Evolutionary conservation across 2,329 filamentous ascomycete genomes (phyloP).

Genomic region (Byssochlamys sp.): DNA sequence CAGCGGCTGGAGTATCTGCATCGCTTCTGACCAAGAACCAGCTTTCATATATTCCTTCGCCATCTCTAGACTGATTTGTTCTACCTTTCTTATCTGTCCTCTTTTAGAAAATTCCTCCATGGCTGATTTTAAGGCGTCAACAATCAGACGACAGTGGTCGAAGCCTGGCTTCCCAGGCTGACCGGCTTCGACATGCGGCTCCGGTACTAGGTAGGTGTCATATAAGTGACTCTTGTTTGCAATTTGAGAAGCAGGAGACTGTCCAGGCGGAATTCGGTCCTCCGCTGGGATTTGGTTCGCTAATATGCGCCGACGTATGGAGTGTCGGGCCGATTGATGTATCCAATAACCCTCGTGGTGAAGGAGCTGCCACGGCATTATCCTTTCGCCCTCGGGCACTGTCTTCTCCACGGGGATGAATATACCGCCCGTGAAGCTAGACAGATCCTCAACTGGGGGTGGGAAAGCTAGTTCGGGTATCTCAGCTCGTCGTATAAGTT

Average conservation of each 20-base stretch:
- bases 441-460: constrained; percentile 16
- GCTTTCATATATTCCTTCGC: constrained; percentile 45
- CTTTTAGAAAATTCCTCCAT: constrained; percentile 43
- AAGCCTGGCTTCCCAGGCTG: constrained; percentile 35
- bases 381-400: constrained; percentile 38
- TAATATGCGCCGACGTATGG: constrained; percentile 40
- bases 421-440: constrained; percentile 22
- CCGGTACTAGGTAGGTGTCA: constrained; percentile 52
- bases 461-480: constrained; percentile 36
- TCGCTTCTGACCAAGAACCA: constrained; percentile 42
- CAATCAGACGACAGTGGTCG: constrained; percentile 44
- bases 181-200: constrained; percentile 48
- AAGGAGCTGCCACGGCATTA: constrained; percentile 50
- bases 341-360: constrained; percentile 57
- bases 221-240: constrained; percentile 46
- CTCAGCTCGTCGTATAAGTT: constrained; percentile 47
- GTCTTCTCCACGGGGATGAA: constrained; percentile 45
- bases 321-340: constrained; percentile 44
- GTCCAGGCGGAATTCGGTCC: constrained; percentile 46
- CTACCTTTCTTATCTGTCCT: constrained; percentile 45
- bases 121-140: constrained; percentile 39
- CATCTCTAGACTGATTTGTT: constrained; percentile 46
- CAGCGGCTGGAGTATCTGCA: constrained; percentile 42
- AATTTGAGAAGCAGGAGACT: constrained; percentile 47
- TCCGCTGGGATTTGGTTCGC: constrained; percentile 51